Evolutionary conservation across 805 yeast genomes (phyloP), one percentile per base, ranked within the genome.

Genomic region (Torulaspora franciscae): DNA sequence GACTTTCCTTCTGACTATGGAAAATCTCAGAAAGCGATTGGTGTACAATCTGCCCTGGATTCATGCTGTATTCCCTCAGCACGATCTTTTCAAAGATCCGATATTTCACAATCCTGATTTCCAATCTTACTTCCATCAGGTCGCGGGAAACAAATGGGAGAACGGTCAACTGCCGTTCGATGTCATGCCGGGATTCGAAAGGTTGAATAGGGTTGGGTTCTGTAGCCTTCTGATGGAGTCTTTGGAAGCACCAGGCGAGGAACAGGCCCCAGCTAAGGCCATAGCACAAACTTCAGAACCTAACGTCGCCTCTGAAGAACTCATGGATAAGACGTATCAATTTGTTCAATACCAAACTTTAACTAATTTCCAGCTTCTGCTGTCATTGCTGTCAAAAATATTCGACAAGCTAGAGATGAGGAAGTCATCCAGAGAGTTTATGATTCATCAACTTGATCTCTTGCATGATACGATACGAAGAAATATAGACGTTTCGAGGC

Each of bases 331-430:
- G 35, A 50, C 56, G 15, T 51, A 55, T 29, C 56, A 57, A 39
- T 50, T 56, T 34, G 54, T 61, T 23, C 62, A 58, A 40, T 57
- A 49, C 40, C 65, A 62, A 45, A 59, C 65, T 4, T 32, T 55
- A 4, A 46, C 60, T 2, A 60, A 58, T 41, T 58, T 60, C 25
- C 58, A 62, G 26, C 46, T 52, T 11, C 45, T 64, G 9, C 37
- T 61, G 6, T 38, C 46, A 5, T 48, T 55, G 6, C 44, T 63
- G n/a, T 43, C 58, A n/a, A 57, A 54, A 17, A 54, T 62, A 9
- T 62, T 63, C 32, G 54, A 58, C 15, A 57, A 52, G 36, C 38
- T 62, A 19, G 58, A 63, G 14, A 55, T 63, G 39, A 61, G 59
- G 34, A 54, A 53, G 28, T 49, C 61, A 7, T 59, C 62, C 13